Base-by-base conservation (phyloP, 2,329 filamentous ascomycete genomes). In the Pezicula carpinea region DNA sequence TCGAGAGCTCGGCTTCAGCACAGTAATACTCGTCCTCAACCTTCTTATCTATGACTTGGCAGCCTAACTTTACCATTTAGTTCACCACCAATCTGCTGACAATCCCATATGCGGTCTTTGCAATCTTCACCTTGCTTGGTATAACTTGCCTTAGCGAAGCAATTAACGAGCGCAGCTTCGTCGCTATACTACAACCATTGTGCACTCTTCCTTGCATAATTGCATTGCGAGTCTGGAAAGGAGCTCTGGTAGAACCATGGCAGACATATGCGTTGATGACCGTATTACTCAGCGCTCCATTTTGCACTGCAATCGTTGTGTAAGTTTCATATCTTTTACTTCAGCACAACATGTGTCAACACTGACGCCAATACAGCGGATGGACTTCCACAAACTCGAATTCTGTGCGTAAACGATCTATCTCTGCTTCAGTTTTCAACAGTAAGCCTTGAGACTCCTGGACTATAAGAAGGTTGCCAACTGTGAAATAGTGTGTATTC, bases 341-440 rank as follows among this genome's bases (percentile, higher is more conserved):
- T n/a, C n/a, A n/a, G n/a, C n/a, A n/a, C n/a, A n/a, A n/a, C n/a
- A n/a, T n/a, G n/a, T n/a, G n/a, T n/a, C n/a, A n/a, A n/a, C n/a
- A n/a, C n/a, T n/a, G n/a, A n/a, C n/a, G n/a, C n/a, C n/a, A n/a
- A n/a, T 26, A 26, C 23, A 44, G 69, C 5, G 64, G 60, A 7
- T 68, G 66, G 65, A 62, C 64, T 18, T 64, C 63, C 1, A 61
- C 64, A 13, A 70, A 70, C 46, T 64, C 61, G 5, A 68, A 68
- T 39, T 59, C 62, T 0, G 68, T 71, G 2, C 61, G 66, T n/a
- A 64, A 66, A 3, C 59, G 68, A 36, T 64, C 66, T 7, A 64
- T 71, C 2, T 65, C 64, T 1, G 66, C 67, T 0, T 68, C 69
- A 1, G 55, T 67, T 17, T 84, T 83, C 63, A 83, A 83, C 56